phyloP scores from a whole-genome alignment of 495 filamentous ascomycete genomes.

The Lophium mytilinum region DNA sequence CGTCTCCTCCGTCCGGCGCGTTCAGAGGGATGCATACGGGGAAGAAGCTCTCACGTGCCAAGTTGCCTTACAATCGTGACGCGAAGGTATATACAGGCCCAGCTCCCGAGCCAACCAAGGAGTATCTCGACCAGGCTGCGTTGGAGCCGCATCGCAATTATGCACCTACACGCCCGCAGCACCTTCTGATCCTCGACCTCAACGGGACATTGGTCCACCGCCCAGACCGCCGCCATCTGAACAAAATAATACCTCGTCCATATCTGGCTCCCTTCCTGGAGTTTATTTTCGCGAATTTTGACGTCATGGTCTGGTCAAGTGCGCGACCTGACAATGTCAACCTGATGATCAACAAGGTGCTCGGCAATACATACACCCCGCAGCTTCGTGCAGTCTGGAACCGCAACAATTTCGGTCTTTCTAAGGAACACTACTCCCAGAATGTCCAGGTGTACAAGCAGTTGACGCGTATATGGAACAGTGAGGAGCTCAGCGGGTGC shows the following conservation, averaged over 20 bases:
- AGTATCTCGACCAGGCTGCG: slow-evolving; percentile 41
- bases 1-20: too few relatives aligned
- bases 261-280: slow-evolving; percentile 59
- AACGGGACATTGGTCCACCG: slow-evolving; percentile 85
- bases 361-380: slow-evolving; percentile 39
- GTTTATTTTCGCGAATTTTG: slow-evolving; percentile 49
- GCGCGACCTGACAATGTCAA: slow-evolving; percentile 63
- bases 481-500: slow-evolving; percentile 40
- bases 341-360: slow-evolving; percentile 47
- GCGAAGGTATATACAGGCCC: slow-evolving; percentile 1
- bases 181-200: slow-evolving; percentile 82
- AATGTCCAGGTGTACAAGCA: slow-evolving; percentile 86
- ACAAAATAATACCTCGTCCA: slow-evolving; percentile 52
- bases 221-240: slow-evolving; percentile 40
- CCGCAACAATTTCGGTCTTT: slow-evolving; percentile 69
- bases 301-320: slow-evolving; percentile 86
- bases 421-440: slow-evolving; percentile 49
- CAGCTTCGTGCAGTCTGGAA: slow-evolving; percentile 65
- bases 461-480: slow-evolving; percentile 61
- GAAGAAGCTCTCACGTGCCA: too few relatives aligned
- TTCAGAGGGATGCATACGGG: too few relatives aligned
- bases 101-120: slow-evolving; percentile 33
- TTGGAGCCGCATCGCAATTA: slow-evolving; percentile 23
- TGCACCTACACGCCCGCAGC: slow-evolving; percentile 32
- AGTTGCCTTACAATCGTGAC: too few relatives aligned